phyloP scores from a whole-genome alignment of 805 yeast genomes.

The Candida nonsorbophila region DNA sequence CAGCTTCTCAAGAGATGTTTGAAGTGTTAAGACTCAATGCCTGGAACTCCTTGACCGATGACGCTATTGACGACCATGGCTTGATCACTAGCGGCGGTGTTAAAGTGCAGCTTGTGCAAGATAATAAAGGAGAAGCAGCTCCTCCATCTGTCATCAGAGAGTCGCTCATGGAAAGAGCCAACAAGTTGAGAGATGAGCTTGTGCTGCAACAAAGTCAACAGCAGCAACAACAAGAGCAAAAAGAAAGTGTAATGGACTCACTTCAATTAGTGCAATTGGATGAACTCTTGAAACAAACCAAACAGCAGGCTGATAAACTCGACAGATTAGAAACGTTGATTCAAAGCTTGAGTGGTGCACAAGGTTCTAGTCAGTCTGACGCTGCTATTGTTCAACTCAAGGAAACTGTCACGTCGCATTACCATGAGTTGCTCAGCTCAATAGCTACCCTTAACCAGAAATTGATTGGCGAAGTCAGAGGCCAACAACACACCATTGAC shows the following conservation, averaged over 20 bases:
- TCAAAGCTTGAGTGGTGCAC: background rate
- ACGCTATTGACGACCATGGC: constrained; percentile 56
- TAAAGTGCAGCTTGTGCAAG: constrained; percentile 15
- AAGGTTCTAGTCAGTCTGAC: constrained; percentile 1
- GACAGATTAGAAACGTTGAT: constrained; percentile 4
- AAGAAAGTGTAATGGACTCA: background rate
- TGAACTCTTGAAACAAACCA: constrained; percentile 3
- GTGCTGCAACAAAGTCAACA: background rate
- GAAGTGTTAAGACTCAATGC: constrained; percentile 59
- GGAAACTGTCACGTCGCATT: constrained; percentile 20
- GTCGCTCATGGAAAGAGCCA: constrained; percentile 33
- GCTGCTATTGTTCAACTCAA: constrained; percentile 20
- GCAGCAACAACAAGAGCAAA: background rate
- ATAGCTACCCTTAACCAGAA: constrained; percentile 27
- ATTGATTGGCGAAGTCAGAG: constrained; percentile 37
- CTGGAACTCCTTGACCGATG: constrained; percentile 49
- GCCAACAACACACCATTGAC: constrained; percentile 30
- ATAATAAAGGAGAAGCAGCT: constrained; percentile 2
- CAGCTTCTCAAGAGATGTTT: constrained; percentile 46
- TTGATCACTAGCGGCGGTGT: constrained; percentile 38
- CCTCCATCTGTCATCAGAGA: constrained; percentile 22
- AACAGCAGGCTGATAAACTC: constrained; percentile 1
- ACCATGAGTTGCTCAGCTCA: constrained; percentile 25
- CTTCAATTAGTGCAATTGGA: constrained; percentile 1
- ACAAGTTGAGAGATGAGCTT: constrained; percentile 13